These are phyloP conservation scores for Zygosaccharomyces pseudobailii DNA, from an alignment of 1,139 yeast genomes.

Conservation along the genomic window DNA sequence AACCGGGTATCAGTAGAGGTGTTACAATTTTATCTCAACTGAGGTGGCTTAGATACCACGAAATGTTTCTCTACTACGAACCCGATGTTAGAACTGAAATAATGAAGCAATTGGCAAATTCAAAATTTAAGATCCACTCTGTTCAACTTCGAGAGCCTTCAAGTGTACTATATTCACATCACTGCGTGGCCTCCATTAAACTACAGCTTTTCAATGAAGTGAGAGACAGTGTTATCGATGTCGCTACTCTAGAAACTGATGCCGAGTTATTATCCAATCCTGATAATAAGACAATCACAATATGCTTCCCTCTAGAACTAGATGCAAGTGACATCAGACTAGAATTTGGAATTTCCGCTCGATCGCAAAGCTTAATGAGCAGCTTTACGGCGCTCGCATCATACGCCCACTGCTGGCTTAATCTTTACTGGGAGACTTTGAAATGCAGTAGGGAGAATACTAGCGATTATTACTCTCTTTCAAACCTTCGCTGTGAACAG, in stretches of 20 bases:
- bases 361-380: conserved; percentile 14
- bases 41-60: conserved; percentile 61
- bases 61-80: conserved; percentile 31
- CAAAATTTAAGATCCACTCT: conserved; percentile 16
- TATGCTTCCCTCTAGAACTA: conserved; percentile 9
- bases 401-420: conserved; percentile 37
- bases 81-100: conserved; percentile 11
- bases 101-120: conserved; percentile 7
- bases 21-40: conserved; percentile 69
- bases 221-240: conserved; percentile 17
- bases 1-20: conserved; percentile 54
- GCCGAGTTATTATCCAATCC: conserved; percentile 7
- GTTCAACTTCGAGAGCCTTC: conserved; percentile 21
- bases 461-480: conserved; percentile 7
- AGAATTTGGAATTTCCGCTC: conserved; percentile 22
- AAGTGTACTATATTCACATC: conserved; percentile 12
- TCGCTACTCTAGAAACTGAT: conserved; percentile 13
- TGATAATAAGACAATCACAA: conserved; percentile 3
- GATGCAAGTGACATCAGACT: conserved; percentile 23
- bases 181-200: conserved; percentile 19
- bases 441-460: conserved; percentile 15
- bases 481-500: conserved; percentile 19
- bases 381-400: conserved; percentile 22
- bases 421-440: conserved; percentile 33
- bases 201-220: conserved; percentile 23